Conservation (phyloP, 2,329 filamentous ascomycete genomes). For the Thelonectria olida region DNA sequence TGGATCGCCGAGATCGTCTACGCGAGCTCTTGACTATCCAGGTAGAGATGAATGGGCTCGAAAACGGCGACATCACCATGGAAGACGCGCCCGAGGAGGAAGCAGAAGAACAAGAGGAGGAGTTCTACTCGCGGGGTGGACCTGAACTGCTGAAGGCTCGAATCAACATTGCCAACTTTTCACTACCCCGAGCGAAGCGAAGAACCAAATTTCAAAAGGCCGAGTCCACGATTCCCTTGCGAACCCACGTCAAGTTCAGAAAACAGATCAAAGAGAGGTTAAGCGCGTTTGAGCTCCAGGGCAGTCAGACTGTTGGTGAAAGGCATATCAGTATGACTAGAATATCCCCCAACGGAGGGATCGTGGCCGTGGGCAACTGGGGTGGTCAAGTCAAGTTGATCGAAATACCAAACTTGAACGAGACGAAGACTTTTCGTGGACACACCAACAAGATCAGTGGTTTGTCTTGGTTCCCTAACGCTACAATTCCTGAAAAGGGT, state of each 20-base stretch:
- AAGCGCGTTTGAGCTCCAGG: constrained; percentile 87
- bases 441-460: constrained; percentile 92
- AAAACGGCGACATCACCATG: constrained; percentile 69
- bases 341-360: constrained; percentile 85
- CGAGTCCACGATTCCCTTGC: constrained; percentile 84
- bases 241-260: constrained; percentile 91
- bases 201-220: constrained; percentile 80
- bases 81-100: constrained; percentile 68
- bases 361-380: constrained; percentile 92
- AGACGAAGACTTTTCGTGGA: constrained; percentile 78
- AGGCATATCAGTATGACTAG: constrained; percentile 91
- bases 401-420: constrained; percentile 82
- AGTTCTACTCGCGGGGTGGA: constrained; percentile 91
- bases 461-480: constrained; percentile 87
- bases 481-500: constrained; percentile 75
- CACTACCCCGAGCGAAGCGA: constrained; percentile 81
- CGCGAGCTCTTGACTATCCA: constrained; percentile 82
- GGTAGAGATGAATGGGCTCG: constrained; percentile 67
- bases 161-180: constrained; percentile 82
- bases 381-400: constrained; percentile 88
- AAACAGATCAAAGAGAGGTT: constrained; percentile 88
- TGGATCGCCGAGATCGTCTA: constrained; percentile 86
- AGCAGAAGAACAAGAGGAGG: constrained; percentile 82
- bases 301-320: constrained; percentile 91
- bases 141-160: constrained; percentile 79